These are phyloP conservation scores for Phytophthora crassamura DNA, from an alignment of 352 stramenopile species.

Conservation along the genomic window DNA sequence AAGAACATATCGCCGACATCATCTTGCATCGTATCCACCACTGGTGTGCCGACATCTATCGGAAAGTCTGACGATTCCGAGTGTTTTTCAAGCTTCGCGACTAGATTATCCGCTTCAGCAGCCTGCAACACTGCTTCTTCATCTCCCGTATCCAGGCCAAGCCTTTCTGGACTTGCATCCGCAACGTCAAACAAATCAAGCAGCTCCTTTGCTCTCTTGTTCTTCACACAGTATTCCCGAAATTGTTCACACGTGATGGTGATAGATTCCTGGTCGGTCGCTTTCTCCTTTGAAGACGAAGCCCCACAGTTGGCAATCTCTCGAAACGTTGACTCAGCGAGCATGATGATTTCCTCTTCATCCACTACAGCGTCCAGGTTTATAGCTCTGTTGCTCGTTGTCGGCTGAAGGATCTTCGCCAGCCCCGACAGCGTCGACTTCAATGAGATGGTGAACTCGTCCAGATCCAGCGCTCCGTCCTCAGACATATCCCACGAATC, in stretches of 20 bases:
- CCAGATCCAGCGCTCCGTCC: conserved; percentile 75
- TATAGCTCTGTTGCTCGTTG: not conserved
- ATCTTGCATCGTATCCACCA: conserved; percentile 17
- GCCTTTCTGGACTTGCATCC: conserved; percentile 19
- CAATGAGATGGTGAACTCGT: conserved; percentile 89
- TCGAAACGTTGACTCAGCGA: conserved; percentile 72
- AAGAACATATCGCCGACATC: conserved; percentile 81
- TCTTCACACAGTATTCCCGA: conserved; percentile 72
- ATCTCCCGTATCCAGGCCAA: conserved; percentile 5
- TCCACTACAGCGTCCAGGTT: conserved; percentile 35
- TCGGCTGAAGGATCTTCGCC: conserved; percentile 63
- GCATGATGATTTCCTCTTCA: conserved; percentile 70
- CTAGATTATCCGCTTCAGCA: conserved; percentile 15
- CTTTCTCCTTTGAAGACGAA: conserved; percentile 26
- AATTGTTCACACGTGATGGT: conserved; percentile 84
- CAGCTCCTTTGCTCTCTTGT: conserved; percentile 58
- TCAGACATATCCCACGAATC: conserved; percentile 91
- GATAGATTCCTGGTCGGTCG: conserved; percentile 26
- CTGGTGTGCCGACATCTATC: not conserved
- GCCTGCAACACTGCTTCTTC: conserved; percentile 6
- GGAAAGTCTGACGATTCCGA: conserved; percentile 7
- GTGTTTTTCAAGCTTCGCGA: conserved; percentile 34
- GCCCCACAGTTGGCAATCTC: conserved; percentile 60
- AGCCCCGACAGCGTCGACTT: conserved; percentile 84
- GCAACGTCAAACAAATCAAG: conserved; percentile 75